phyloP scores from a whole-genome alignment of 2,329 filamentous ascomycete species.

The Fusarium torulosum region DNA sequence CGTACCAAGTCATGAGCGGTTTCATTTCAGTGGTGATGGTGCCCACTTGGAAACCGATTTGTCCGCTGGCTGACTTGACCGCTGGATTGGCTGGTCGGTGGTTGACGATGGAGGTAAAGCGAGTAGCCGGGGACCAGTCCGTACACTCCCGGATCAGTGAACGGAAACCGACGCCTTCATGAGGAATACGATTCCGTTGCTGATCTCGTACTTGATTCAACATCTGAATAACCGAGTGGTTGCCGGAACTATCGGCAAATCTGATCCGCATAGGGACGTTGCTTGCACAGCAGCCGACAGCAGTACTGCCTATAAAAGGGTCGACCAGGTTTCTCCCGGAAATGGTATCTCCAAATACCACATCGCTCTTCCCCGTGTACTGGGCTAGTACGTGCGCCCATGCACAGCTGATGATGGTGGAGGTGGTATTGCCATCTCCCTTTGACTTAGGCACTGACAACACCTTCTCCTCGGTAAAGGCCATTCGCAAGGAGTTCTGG shows the following conservation, averaged over 20 bases:
- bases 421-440: not conserved
- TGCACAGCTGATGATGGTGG: slow-evolving; percentile 8
- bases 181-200: not conserved
- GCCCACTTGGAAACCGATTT: not conserved
- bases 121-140: not conserved
- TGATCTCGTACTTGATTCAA: not conserved
- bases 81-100: not conserved
- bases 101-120: not conserved
- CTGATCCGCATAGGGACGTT: not conserved
- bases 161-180: not conserved
- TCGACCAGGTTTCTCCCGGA: not conserved
- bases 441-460: not conserved
- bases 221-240: not conserved
- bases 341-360: not conserved
- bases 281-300: not conserved
- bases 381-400: slow-evolving; percentile 11
- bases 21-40: not conserved
- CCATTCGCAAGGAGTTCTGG: not conserved
- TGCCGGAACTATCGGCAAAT: not conserved
- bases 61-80: not conserved
- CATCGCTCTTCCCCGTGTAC: slow-evolving; percentile 3
- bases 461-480: not conserved
- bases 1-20: not conserved
- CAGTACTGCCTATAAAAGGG: not conserved
- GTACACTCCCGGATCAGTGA: not conserved